Evolutionary conservation across 306 rosid genomes (phyloP).

Genomic region (Rubus idaeus): DNA sequence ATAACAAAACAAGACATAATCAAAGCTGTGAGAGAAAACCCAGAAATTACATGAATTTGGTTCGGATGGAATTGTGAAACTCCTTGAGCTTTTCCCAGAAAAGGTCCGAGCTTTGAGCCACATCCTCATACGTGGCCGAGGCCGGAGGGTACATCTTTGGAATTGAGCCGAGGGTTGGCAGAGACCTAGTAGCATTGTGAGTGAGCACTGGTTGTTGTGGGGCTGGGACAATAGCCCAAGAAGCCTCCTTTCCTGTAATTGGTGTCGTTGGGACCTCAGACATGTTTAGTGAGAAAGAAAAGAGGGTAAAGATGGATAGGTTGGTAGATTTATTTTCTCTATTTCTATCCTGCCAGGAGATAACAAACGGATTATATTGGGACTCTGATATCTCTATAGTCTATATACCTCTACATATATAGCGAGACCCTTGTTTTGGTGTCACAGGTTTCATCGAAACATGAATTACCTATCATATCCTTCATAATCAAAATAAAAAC

Average conservation of each 20-base stretch:
- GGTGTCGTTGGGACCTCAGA: conserved; percentile 34
- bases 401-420: too few species aligned
- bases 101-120: conserved; percentile 52
- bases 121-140: conserved; percentile 50
- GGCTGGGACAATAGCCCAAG: conserved; percentile 27
- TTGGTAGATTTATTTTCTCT: conserved; percentile 15
- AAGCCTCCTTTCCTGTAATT: conserved; percentile 1
- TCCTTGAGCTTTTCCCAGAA: conserved; percentile 60
- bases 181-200: conserved; percentile 29
- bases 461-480: too few species aligned
- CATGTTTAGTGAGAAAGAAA: conserved; percentile 26
- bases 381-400: background rate
- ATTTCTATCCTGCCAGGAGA: conserved; percentile 8
- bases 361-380: background rate
- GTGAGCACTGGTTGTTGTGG: conserved; percentile 13
- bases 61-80: conserved; percentile 55
- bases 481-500: too few species aligned
- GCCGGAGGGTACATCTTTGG: conserved; percentile 51
- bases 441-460: too few species aligned
- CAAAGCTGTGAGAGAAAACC: background rate
- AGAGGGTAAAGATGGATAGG: background rate
- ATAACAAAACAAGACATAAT: background rate
- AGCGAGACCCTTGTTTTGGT: too few species aligned
- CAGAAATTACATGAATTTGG: conserved; percentile 49
- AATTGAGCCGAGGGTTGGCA: conserved; percentile 11